phyloP scores from a whole-genome alignment of 768 basidiomycete genomes.

The Boletales sp. region DNA sequence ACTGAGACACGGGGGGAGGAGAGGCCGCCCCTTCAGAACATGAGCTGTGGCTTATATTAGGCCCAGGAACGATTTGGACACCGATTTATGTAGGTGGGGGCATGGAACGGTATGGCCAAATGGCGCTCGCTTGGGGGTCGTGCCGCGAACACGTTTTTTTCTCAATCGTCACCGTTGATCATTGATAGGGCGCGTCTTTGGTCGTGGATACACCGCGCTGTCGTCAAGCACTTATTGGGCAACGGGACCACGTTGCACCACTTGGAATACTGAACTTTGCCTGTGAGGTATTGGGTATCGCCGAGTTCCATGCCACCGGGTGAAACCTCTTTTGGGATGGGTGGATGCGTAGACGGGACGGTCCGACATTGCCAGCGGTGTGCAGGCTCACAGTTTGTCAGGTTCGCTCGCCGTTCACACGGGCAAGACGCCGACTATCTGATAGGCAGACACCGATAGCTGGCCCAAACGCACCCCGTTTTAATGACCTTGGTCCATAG shows the following conservation, averaged over 20 bases:
- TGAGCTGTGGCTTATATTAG: not conserved
- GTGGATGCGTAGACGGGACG: too few species aligned
- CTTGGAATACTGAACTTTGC: too few species aligned
- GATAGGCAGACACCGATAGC: not conserved
- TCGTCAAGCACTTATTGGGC: too few species aligned
- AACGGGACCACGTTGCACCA: too few species aligned
- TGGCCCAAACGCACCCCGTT: conserved; percentile 8
- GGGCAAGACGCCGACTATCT: not conserved
- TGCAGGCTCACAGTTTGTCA: not conserved
- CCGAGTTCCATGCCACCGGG: conserved; percentile 11
- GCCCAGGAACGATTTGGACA: conserved; percentile 14
- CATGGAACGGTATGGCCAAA: conserved; percentile 5
- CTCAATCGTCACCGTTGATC: too few species aligned
- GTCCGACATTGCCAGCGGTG: not conserved
- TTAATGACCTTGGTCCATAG: not conserved
- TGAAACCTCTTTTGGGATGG: too few species aligned
- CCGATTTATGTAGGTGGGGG: not conserved
- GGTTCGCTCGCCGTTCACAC: not conserved
- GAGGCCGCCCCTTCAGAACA: too few species aligned
- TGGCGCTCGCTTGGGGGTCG: conserved; percentile 9
- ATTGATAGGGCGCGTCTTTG: too few species aligned
- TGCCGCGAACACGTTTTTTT: conserved; percentile 3
- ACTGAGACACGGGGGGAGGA: too few species aligned
- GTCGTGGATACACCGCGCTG: too few species aligned
- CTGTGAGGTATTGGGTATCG: conserved; percentile 7